phyloP scores from a whole-genome alignment of 1,139 yeast genomes.

The Casaregolazyma suthepensis region DNA sequence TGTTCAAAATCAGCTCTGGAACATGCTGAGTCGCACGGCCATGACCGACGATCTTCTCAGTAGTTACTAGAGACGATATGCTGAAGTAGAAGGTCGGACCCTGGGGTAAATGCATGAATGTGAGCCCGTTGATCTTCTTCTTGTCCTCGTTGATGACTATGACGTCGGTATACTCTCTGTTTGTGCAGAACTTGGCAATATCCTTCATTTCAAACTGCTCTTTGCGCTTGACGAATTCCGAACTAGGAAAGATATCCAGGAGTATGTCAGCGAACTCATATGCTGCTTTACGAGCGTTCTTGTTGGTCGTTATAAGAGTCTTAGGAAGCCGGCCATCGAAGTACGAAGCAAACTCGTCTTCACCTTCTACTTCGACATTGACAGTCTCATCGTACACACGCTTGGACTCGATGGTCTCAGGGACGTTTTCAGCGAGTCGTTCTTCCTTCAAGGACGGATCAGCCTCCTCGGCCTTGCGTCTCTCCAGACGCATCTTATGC shows the following conservation, averaged over 20 bases:
- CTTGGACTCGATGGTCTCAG: conserved; percentile 83
- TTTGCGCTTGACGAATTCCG: conserved; percentile 82
- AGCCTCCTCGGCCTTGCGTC: conserved; percentile 77
- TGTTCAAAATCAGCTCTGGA: conserved; percentile 87
- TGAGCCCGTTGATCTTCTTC: conserved; percentile 82
- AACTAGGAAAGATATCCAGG: conserved; percentile 78
- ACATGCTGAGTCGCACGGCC: conserved; percentile 86
- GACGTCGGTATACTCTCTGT: conserved; percentile 80
- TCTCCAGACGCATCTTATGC: conserved; percentile 65
- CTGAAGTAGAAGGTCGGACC: conserved; percentile 95
- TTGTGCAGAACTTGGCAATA: conserved; percentile 74
- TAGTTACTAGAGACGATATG: conserved; percentile 61
- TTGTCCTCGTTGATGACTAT: conserved; percentile 90
- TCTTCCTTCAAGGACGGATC: conserved; percentile 79
- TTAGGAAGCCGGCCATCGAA: conserved; percentile 69
- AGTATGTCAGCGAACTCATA: conserved; percentile 86
- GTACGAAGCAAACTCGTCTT: conserved; percentile 66
- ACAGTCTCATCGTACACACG: conserved; percentile 90
- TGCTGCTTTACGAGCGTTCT: conserved; percentile 77
- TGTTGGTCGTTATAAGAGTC: conserved; percentile 81
- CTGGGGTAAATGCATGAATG: conserved; percentile 86
- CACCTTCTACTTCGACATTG: conserved; percentile 66
- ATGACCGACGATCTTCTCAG: conserved; percentile 60
- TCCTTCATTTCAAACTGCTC: conserved; percentile 77
- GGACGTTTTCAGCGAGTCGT: conserved; percentile 71